phyloP scores from a whole-genome alignment of 768 basidiomycete species.

The Tulasnella sp. region DNA sequence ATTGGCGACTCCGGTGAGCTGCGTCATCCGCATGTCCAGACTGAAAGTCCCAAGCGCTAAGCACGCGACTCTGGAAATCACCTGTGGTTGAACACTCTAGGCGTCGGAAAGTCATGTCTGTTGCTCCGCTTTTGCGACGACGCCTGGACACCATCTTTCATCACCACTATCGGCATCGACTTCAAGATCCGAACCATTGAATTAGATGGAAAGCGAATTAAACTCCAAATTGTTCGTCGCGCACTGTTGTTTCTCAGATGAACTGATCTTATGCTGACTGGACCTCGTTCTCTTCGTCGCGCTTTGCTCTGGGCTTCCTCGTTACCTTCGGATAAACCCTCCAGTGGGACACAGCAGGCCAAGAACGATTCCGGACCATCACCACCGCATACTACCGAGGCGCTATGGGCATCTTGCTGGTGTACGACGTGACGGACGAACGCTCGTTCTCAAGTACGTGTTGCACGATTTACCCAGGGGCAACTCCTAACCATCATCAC shows the following conservation, averaged over 20 bases:
- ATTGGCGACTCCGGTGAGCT: neutral
- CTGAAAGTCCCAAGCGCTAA: neutral
- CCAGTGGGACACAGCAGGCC: slow-evolving; percentile 98
- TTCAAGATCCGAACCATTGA: slow-evolving; percentile 99
- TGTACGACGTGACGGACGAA: slow-evolving; percentile 95
- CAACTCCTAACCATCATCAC: neutral
- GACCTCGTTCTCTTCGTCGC: neutral
- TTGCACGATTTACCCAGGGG: neutral
- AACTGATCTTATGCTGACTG: neutral
- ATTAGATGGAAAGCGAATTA: slow-evolving; percentile 94
- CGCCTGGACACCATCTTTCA: slow-evolving; percentile 98
- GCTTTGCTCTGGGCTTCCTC: neutral
- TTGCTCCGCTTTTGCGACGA: slow-evolving; percentile 97
- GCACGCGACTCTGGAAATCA: too few relatives aligned
- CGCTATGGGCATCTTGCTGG: slow-evolving; percentile 95
- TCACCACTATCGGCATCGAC: slow-evolving; percentile 98
- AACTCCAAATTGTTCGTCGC: slow-evolving; percentile 86
- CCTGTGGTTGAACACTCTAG: slow-evolving; percentile 25
- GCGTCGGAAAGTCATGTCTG: slow-evolving; percentile 96
- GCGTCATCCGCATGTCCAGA: too few relatives aligned
- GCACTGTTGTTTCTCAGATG: neutral
- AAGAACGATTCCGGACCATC: slow-evolving; percentile 97
- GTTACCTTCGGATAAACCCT: neutral
- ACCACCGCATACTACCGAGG: slow-evolving; percentile 99
- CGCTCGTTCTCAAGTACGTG: slow-evolving; percentile 90